Base-by-base conservation (phyloP, 345 rosid species). In the Murraya koenigii region DNA sequence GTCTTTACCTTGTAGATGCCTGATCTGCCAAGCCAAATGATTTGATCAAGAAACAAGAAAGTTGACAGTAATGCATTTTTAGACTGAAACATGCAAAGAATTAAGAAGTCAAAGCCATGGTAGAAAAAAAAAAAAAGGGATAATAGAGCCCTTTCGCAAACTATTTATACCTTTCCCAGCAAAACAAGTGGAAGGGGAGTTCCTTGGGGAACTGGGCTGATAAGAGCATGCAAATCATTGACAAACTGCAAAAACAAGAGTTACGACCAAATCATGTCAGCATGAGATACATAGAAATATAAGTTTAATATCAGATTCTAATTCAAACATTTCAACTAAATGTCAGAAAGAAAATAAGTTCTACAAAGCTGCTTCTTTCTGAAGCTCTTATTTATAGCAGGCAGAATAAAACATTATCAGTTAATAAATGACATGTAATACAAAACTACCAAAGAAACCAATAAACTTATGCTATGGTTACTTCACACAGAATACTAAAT, bases 31-130 rank as follows among this genome's bases (percentile, higher is more conserved):
- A 97, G 98, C 98, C 98, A 94, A 75, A 93, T 94, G 49, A 97
- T 76, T 94, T 97, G 99, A 89, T 97, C 98, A 72, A 97, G 96
- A 81, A 97, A 97, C 79, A 93, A 86, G 92, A 93, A 97, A 72
- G 94, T 89, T 49, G 96, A 97, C 85, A 93, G 59, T 47, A 94
- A 75, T 0, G 98, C 99, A 89, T 97, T 91, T 81, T 93, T 94
- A 26, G 97, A 93, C 99, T 97, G 93, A 74, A 85, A 73, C 35
- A 78, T 78, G 72, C 36, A 82, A 63, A 35, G 68, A 64, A 79
- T 70, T 44, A 49, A 36, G 10, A 38, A n/a, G 68, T 72, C 55
- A 77, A 71, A 39, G 33, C 52, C 80, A 67, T 63, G 78, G 72
- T 70, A 13, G 6, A 69, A 36, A 23, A 44, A 78, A 58, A 71